These are phyloP conservation scores for Backusella mclennaniae DNA, from an alignment of 192 early-diverging fungal species.

Conservation along the genomic window DNA sequence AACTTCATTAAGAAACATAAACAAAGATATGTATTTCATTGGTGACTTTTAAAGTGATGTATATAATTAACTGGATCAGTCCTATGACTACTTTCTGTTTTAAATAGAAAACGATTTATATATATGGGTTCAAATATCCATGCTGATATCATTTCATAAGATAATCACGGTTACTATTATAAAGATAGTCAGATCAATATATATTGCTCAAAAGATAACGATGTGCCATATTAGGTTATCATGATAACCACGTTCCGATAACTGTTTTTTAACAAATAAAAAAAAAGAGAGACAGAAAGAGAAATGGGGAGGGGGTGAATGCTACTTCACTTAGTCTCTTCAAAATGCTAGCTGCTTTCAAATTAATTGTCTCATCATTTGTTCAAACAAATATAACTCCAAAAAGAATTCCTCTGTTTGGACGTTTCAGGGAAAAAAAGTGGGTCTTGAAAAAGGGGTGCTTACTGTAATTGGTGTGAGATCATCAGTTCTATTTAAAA, in stretches of 20 bases:
- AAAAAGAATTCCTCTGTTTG: neutral
- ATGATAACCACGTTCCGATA: neutral
- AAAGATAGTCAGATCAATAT: constrained; percentile 6
- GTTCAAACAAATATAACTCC: neutral
- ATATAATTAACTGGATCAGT: neutral
- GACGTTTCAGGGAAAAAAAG: neutral
- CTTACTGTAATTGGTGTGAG: neutral
- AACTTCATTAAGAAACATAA: neutral
- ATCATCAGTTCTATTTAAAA: neutral
- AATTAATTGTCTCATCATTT: neutral
- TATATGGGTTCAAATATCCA: neutral
- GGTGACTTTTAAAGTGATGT: neutral
- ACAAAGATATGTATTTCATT: neutral
- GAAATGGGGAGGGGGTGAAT: neutral
- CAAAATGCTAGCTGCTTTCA: neutral
- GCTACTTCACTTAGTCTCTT: neutral
- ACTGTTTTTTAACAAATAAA: neutral
- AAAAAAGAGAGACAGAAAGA: neutral
- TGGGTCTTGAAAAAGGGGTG: neutral
- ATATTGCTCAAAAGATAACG: neutral
- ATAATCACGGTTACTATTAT: neutral
- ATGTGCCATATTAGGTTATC: neutral
- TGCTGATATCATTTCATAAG: neutral
- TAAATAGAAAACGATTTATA: neutral
- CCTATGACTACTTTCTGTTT: neutral